Base-by-base conservation (phyloP, 2,329 filamentous ascomycete species). In the Exophiala sideris region DNA sequence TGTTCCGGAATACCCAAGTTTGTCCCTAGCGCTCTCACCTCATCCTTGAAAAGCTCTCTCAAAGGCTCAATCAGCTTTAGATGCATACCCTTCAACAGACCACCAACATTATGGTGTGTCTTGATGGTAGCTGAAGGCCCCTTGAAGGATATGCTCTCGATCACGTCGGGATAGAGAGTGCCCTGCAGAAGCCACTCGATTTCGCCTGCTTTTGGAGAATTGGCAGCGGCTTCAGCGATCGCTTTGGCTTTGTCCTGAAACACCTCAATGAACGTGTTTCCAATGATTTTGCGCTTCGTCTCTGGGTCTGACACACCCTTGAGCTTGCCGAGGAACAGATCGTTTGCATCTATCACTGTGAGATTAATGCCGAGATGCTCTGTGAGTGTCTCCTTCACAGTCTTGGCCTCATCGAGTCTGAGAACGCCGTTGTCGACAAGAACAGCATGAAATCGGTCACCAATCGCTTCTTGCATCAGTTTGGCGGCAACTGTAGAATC, bases 221-320 rank as follows among this genome's bases (percentile, higher is more conserved):
- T 78, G 59, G 84, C 81, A 0, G 88, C 88, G 24, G 79, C 83
- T 51, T 81, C 81, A 59, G 90, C 88, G 45, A 95, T 91, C 63
- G 82, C 78, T 65, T 81, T 80, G 21, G 88, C 91, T 68, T 91
- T 86, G 55, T 85, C 77, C 70, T 96, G 86, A 71, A 96, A 96
- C 24, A 95, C 74, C 63, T 91, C 87, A 61, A 91, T 90, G 70
- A 91, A 88, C 18, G 82, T 88, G 59, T 79, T 82, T 52, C 91
- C 91, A 58, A 96, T 96, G 64, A 96, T 85, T 75, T 95, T 96
- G 51, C 91, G 81, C 79, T 96, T 96, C 68, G 82, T 82, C 73
- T 97, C 91, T 0, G 92, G 91, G 52, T 88, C 89, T 0, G 74
- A 76, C 21, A 96, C 82, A 14, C 90, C 92, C 61, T 83, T 81